Evolutionary conservation across 306 rosid genomes (phyloP).

Genomic region (Rubus parviflorus): DNA sequence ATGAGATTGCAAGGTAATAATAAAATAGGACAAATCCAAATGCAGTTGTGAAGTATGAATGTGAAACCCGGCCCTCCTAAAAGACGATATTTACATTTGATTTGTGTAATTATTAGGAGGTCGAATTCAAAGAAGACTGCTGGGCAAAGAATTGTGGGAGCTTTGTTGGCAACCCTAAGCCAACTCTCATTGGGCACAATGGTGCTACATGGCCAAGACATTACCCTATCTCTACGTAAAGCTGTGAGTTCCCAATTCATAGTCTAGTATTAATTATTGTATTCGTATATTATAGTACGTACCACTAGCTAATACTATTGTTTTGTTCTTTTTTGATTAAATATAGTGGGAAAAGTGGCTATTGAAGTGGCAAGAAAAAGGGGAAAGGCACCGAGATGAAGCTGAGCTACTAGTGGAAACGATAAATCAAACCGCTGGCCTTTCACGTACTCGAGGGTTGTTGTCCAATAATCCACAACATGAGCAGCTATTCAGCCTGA

Average conservation of each 20-base stretch:
- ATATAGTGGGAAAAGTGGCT: constrained; percentile 84
- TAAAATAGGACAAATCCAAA: background rate
- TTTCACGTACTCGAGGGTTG: constrained; percentile 41
- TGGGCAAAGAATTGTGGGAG: constrained; percentile 48
- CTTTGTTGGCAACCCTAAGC: constrained; percentile 56
- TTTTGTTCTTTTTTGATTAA: background rate
- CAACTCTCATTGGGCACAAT: constrained; percentile 61
- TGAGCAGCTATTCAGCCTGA: constrained; percentile 47
- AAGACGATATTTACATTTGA: background rate
- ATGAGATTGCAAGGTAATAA: constrained; percentile 34
- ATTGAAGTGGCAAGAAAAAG: constrained; percentile 62
- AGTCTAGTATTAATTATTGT: background rate
- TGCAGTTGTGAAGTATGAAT: background rate
- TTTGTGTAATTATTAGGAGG: constrained; percentile 45
- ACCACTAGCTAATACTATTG: background rate
- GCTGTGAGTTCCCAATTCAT: constrained; percentile 46
- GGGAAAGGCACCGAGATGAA: constrained; percentile 52
- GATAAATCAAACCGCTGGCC: constrained; percentile 62
- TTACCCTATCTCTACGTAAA: constrained; percentile 48
- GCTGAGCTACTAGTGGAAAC: constrained; percentile 67
- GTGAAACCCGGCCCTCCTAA: background rate
- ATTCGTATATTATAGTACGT: background rate
- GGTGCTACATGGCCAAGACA: constrained; percentile 61
- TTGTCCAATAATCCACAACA: constrained; percentile 38
- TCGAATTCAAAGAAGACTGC: constrained; percentile 36